phyloP scores from a whole-genome alignment of 768 basidiomycete species.

The Baorangia bicolor region DNA sequence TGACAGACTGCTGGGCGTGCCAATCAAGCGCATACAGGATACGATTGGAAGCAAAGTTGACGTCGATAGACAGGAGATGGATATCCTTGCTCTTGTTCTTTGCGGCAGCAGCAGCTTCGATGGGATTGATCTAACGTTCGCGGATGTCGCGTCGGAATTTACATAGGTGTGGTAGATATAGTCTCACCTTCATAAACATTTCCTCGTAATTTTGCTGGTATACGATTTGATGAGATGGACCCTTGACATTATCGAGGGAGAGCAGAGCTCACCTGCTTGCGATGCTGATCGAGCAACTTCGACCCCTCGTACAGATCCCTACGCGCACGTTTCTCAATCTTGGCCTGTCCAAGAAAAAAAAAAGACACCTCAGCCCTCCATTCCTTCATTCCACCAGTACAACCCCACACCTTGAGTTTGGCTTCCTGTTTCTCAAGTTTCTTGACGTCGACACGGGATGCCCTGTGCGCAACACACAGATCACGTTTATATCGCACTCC shows the following conservation, averaged over 20 bases:
- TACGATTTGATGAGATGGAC: background rate
- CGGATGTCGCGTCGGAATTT: background rate
- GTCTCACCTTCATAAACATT: conserved; percentile 94
- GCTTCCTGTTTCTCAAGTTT: conserved; percentile 97
- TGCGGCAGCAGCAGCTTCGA: conserved; percentile 70
- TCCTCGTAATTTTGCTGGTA: conserved; percentile 94
- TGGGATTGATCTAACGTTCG: conserved; percentile 73
- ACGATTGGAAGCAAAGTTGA: conserved; percentile 92
- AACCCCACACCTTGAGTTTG: conserved; percentile 70
- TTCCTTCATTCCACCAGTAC: background rate
- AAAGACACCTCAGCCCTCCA: background rate
- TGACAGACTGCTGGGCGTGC: background rate
- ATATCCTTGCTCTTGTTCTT: conserved; percentile 99
- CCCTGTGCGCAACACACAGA: conserved; percentile 44
- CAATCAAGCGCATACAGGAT: conserved; percentile 59
- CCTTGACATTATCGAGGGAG: background rate
- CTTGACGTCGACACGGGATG: conserved; percentile 90
- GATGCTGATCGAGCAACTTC: conserved; percentile 88
- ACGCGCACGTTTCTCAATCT: conserved; percentile 94
- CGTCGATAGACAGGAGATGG: conserved; percentile 91
- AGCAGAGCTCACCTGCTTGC: conserved; percentile 66
- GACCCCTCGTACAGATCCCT: conserved; percentile 94
- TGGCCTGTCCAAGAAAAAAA: conserved; percentile 53
- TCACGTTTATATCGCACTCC: conserved; percentile 1
- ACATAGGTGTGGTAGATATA: background rate